Base-by-base conservation (phyloP, 768 basidiomycete species). In the Hebeloma cylindrosporum region DNA sequence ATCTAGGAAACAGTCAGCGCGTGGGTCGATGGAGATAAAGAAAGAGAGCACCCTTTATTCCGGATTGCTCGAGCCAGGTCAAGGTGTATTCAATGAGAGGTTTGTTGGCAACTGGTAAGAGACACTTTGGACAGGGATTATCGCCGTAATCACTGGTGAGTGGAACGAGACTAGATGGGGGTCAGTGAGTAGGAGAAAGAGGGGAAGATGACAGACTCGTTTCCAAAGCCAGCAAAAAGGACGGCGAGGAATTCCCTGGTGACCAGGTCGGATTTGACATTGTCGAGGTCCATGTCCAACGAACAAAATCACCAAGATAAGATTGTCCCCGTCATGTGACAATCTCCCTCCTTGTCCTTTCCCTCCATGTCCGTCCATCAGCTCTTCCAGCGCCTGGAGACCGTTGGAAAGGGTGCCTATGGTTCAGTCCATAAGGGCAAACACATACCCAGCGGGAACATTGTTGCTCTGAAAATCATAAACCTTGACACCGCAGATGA, bases 401-500 rank as follows among this genome's bases (percentile, higher is more conserved):
- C 90, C n/a, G 77, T 95, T 25, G 94, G 95, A 23, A 93, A 92
- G 66, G 95, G 94, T 50, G 89, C 93, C 1, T 97, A 93, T 66
- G 95, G 96, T 33, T 91, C 92, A 7, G 95, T 99, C 10, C 91
- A 94, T 72, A 91, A 87, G 61, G 95, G 92, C 10, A 72, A 83
- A 43, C 87, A 98, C 56, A 78, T 88, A 38, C 76, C 84, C 0
- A 85, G 91, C 0, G 90, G 91, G 14, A 88, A 89, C 44, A 76
- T 93, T 43, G 91, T 99, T 25, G 96, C 94, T 13, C 83, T 98
- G 70, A 99, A 99, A 71, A 94, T 98, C 65, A 97, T 99, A 72
- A 91, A 98, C 68, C 85, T 98, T 54, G 96, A 98, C 68, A 94
- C 87, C 18, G 81, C 86, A 43, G 95, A 94, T 64, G 95, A 99